Conservation (phyloP, 2,329 filamentous ascomycete genomes). For the Lecanicillium sp. region DNA sequence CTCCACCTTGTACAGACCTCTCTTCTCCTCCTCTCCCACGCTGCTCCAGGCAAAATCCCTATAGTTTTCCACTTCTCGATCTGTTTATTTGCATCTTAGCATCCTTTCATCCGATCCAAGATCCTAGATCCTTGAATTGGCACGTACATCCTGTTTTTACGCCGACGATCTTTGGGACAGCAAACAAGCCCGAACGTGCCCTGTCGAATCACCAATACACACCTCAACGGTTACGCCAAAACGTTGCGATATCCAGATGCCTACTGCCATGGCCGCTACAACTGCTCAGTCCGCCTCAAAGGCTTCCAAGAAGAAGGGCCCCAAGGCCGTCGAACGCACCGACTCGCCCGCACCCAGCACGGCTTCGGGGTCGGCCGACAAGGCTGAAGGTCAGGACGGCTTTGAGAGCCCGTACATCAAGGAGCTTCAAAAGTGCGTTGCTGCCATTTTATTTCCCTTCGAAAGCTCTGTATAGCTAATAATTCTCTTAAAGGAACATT, state of each 20-base stretch:
- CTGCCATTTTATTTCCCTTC: neutral
- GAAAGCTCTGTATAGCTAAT: neutral
- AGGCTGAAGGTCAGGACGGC: slow-evolving; percentile 49
- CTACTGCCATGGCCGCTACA: slow-evolving; percentile 50
- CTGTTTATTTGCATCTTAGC: slow-evolving; percentile 1
- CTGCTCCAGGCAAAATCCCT: slow-evolving; percentile 1
- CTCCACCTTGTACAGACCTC: neutral
- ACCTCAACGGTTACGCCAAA: no score
- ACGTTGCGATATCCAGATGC: slow-evolving; percentile 1
- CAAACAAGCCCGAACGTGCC: no score
- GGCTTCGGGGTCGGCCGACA: slow-evolving; percentile 37
- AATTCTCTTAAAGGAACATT: slow-evolving; percentile 55
- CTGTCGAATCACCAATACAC: no score
- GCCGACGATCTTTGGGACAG: no score
- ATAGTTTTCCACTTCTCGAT: slow-evolving; percentile 1
- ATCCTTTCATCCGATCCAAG: neutral
- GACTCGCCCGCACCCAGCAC: slow-evolving; percentile 45
- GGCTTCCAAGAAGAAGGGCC: slow-evolving; percentile 58
- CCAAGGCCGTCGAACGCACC: slow-evolving; percentile 42
- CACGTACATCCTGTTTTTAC: neutral
- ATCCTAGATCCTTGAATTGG: neutral
- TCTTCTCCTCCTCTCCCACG: neutral
- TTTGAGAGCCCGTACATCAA: slow-evolving; percentile 73
- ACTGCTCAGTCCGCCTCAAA: slow-evolving; percentile 54
- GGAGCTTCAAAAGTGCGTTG: slow-evolving; percentile 78